These are phyloP conservation scores for Hypoxylon intermedium DNA, from an alignment of 495 filamentous ascomycete species.

Conservation along the genomic window DNA sequence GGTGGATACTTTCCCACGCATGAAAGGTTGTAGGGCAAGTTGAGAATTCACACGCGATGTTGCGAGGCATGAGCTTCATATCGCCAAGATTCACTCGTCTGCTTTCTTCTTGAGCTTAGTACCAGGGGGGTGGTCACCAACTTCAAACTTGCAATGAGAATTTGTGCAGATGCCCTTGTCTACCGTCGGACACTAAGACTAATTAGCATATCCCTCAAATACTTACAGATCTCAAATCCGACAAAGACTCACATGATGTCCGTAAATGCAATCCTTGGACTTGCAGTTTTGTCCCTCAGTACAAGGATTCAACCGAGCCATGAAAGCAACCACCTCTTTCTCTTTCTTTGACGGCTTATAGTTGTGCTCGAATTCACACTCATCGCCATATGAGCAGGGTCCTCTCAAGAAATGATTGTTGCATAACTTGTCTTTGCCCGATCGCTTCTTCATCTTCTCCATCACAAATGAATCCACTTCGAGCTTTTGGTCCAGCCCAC, in stretches of 20 bases:
- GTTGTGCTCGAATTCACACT: conserved; percentile 78
- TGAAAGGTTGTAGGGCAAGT: too few relatives aligned
- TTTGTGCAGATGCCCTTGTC: conserved; percentile 50
- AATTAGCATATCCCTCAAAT: conserved; percentile 3
- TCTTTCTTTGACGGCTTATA: conserved; percentile 74
- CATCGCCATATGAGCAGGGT: conserved; percentile 73
- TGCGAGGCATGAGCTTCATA: too few relatives aligned
- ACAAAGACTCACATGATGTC: conserved; percentile 63
- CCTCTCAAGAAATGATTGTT: conserved; percentile 83
- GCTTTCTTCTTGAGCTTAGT: conserved; percentile 49
- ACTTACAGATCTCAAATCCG: background rate
- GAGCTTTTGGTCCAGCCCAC: conserved; percentile 59
- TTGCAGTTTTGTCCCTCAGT: conserved; percentile 75
- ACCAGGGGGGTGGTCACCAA: conserved; percentile 58
- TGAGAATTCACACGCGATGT: too few relatives aligned
- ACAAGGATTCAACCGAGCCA: conserved; percentile 83
- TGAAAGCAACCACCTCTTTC: conserved; percentile 68
- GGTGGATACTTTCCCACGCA: too few relatives aligned
- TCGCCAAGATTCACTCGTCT: background rate
- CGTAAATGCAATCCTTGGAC: conserved; percentile 81
- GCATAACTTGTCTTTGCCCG: conserved; percentile 80
- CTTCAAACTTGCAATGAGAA: conserved; percentile 55
- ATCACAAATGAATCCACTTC: conserved; percentile 62
- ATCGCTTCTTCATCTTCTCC: conserved; percentile 76
- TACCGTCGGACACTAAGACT: conserved; percentile 49